Evolutionary conservation across 306 rosid species (phyloP).

Genomic region (Cucumis hystrix): DNA sequence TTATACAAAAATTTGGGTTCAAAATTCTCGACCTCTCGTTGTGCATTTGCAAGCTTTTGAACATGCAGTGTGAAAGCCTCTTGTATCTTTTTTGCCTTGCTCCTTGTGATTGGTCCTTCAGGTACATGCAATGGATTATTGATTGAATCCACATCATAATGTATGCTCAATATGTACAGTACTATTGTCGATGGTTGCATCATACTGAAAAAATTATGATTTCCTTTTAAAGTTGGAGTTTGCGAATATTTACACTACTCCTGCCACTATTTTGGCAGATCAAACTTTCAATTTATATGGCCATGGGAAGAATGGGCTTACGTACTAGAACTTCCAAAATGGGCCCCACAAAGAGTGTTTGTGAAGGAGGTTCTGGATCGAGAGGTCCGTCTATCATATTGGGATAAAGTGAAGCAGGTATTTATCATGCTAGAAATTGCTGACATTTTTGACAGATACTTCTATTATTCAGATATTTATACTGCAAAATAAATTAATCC

Average conservation of each 20-base stretch:
- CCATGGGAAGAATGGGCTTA: conserved; percentile 99
- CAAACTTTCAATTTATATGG: conserved; percentile 99
- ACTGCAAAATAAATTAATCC: not conserved
- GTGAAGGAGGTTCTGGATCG: conserved; percentile 98
- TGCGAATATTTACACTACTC: not conserved
- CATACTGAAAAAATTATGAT: not conserved
- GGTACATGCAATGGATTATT: too few species aligned
- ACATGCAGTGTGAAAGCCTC: too few species aligned
- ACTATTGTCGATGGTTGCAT: not conserved
- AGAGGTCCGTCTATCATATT: conserved; percentile 93
- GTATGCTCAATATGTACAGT: not conserved
- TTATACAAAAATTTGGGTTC: too few species aligned
- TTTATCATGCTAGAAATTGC: conserved; percentile 5
- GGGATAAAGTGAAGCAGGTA: conserved; percentile 99
- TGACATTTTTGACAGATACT: not conserved
- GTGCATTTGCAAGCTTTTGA: too few species aligned
- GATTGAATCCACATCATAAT: too few species aligned
- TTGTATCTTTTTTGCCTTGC: too few species aligned
- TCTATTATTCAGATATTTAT: not conserved
- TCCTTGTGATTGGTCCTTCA: too few species aligned
- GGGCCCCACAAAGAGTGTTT: conserved; percentile 99
- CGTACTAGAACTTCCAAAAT: conserved; percentile 85
- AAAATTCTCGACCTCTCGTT: too few species aligned
- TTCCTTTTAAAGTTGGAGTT: not conserved
- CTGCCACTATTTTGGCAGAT: conserved; percentile 35